Evolutionary conservation across 768 basidiomycete genomes (phyloP).

Genomic region (Tulasnella sp.): DNA sequence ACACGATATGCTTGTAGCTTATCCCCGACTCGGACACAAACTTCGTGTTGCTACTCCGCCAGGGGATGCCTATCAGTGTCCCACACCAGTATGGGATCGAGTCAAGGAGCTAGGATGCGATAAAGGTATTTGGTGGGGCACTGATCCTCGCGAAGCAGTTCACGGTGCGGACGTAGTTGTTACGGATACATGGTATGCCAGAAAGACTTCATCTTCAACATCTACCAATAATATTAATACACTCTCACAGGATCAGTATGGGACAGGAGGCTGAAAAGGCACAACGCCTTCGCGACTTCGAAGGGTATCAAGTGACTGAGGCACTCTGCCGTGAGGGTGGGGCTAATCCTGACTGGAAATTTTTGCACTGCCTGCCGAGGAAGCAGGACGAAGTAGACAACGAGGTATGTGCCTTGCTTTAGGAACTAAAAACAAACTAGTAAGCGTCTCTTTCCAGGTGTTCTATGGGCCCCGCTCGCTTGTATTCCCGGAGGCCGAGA

Average conservation of each 20-base stretch:
- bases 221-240: neutral
- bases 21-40: conserved; percentile 79
- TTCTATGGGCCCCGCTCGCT: conserved; percentile 88
- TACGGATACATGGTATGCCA: conserved; percentile 81
- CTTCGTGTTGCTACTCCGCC: conserved; percentile 74
- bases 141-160: conserved; percentile 76
- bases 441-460: conserved; percentile 37
- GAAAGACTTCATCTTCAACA: conserved; percentile 19
- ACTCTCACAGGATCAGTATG: conserved; percentile 78
- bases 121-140: conserved; percentile 56
- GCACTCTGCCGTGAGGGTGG: conserved; percentile 65
- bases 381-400: conserved; percentile 92
- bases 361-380: conserved; percentile 83
- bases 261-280: conserved; percentile 92
- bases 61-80: conserved; percentile 47
- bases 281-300: conserved; percentile 71
- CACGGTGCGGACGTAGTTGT: conserved; percentile 85
- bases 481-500: conserved; percentile 90
- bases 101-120: conserved; percentile 66
- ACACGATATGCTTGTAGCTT: conserved; percentile 94
- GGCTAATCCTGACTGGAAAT: conserved; percentile 80
- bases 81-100: conserved; percentile 63
- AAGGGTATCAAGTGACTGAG: conserved; percentile 91
- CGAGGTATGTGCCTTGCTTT: conserved; percentile 39
- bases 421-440: neutral